Base-by-base conservation (phyloP, 495 filamentous ascomycete genomes). In the Parachaetomium inaequale region DNA sequence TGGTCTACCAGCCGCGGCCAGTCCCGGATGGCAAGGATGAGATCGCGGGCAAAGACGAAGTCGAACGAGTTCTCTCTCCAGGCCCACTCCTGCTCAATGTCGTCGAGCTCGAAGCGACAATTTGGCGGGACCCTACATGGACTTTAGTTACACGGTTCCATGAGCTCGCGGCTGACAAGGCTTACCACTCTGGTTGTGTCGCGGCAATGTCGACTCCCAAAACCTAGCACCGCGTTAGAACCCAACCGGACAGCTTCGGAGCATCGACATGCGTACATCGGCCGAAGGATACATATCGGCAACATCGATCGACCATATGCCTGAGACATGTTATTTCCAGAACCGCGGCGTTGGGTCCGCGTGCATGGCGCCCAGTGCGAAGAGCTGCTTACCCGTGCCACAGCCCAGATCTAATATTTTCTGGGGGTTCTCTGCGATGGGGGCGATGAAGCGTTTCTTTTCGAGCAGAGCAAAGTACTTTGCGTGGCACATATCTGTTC, bases 391-490 rank as follows among this genome's bases (percentile, higher is more conserved):
- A 71, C 72, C 83, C 15, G 83, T 84, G 51, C 83, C 83, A 19
- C 81, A 83, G 26, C 82, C 83, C 42, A 85, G 69, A 54, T 85
- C 82, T 5, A 85, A 72, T 11, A 84, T 79, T 38, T 70, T 77
- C 56, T 73, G 75, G 15, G 70, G 72, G 15, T 67, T 63, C 26
- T 70, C 62, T 62, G 61, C 8, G 10, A 88, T 76, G 15, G 87
- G 86, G 0, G 86, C 81, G 47, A 86, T 74, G 70, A 82, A 84
- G 14, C 88, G 68, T 54, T 78, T 78, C 28, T 79, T 79, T 17
- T 78, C 70, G 42, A 72, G 51, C 7, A 76, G 63, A 10, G 67
- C 63, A 32, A 58, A 69, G 42, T 69, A 69, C 26, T 69, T 69
- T 1, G 61, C 59, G 42, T 69, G 67, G 46, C 61, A 63, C 57